Conservation (phyloP, 106 monocot genomes). For the Amphibolis antarctica region DNA sequence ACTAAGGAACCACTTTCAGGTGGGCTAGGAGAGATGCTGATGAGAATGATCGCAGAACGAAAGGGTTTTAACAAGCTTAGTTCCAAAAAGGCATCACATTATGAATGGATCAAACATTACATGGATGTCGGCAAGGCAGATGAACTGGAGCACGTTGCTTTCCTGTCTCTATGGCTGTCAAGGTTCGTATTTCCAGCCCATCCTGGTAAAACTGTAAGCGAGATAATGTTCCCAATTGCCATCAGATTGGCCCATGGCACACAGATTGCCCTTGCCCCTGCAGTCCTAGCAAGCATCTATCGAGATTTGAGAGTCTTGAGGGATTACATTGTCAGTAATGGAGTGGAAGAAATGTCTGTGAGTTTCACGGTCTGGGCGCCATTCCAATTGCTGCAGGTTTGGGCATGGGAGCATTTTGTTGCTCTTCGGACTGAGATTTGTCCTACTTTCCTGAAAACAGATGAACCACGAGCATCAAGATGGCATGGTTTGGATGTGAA, state of each 20-base stretch:
- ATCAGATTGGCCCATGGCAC: conserved; percentile 38
- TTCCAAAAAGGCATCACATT: conserved; percentile 53
- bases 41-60: conserved; percentile 25
- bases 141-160: conserved; percentile 48
- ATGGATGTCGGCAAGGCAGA: conserved; percentile 32
- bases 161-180: conserved; percentile 64
- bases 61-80: conserved; percentile 35
- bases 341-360: background rate
- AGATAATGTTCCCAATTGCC: conserved; percentile 38
- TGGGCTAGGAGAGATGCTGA: conserved; percentile 20
- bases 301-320: conserved; percentile 34
- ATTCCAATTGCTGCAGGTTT: conserved; percentile 50
- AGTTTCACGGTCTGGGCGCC: conserved; percentile 33
- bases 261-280: conserved; percentile 47
- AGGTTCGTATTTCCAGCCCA: conserved; percentile 42
- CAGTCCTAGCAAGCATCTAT: conserved; percentile 43
- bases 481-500: conserved; percentile 53
- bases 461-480: conserved; percentile 37
- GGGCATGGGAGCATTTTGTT: conserved; percentile 71
- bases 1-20: conserved; percentile 13
- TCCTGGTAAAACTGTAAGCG: conserved; percentile 31
- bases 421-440: conserved; percentile 25
- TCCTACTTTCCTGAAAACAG: conserved; percentile 9
- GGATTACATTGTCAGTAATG: conserved; percentile 11
- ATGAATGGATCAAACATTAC: conserved; percentile 52